Evolutionary conservation across 768 basidiomycete species (phyloP), one percentile per base, ranked within the genome.

Genomic region (Boletus fagicola): DNA sequence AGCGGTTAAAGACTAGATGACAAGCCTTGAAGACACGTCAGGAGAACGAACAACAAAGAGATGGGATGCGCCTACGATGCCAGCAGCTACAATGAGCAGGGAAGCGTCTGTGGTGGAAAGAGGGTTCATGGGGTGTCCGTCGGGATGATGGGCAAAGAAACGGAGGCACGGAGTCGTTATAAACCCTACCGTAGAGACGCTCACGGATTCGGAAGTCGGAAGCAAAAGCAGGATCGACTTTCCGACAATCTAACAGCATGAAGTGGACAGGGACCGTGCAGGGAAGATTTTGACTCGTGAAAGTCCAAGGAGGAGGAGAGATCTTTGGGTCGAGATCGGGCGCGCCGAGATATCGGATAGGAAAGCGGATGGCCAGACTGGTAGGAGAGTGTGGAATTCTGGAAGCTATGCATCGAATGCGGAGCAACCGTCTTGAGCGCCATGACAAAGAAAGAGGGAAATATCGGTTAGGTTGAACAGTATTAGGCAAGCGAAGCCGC

Each of bases 401-500:
- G 45, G 65, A 63, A 67, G 65, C 48, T 42, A 53, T 46, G 57
- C 49, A 61, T 65, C 57, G 63, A 69, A 55, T 67, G 62, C 56
- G 62, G 69, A 69, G 62, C 39, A 50, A 50, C 61, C 55, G 53
- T 55, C 54, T 53, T 57, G 66, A 57, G 64, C 54, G 51, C 53
- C 62, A 64, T 72, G 64, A 72, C 69, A 65, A 67, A 73, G 62
- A 60, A 69, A 64, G 49, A 60, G 65, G 67, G 48, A 71, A 71
- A 65, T 54, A 69, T 71, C 72, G 70, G 72, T 56, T 71, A 60
- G 50, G 60, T 48, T 51, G 56, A 36, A 49, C 56, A 62, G 51
- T 58, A 72, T 63, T 68, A 70, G 63, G 65, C 67, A 67, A 72
- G 68, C 67, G 69, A 74, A 63, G 62, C 72, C 72, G 65, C 72